Percentiles rank a stretch among this genome's conserved stretches.
Evolutionary conservation across 2,329 filamentous ascomycete species (phyloP).

Genomic region (Talaromyces pinophilus): DNA sequence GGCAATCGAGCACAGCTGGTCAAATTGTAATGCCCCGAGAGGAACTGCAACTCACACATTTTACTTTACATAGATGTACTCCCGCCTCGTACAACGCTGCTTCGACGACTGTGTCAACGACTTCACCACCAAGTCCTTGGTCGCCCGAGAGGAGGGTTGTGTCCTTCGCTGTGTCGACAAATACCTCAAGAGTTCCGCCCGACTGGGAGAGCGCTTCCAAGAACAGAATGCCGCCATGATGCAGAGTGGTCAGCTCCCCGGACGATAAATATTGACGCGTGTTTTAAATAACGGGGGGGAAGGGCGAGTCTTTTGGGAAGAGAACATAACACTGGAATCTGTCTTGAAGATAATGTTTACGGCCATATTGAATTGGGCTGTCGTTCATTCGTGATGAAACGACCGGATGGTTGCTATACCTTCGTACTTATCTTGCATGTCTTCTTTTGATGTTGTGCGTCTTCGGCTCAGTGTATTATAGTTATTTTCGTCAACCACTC

Average conservation of each 20-base stretch:
- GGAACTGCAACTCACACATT: not conserved
- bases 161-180: slow-evolving; percentile 95
- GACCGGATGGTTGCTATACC: slow-evolving; percentile 2
- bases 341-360: not conserved
- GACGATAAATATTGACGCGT: slow-evolving; percentile 32
- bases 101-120: slow-evolving; percentile 97
- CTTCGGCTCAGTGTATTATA: slow-evolving; percentile 17
- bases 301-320: too few relatives aligned
- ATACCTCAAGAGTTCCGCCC: slow-evolving; percentile 86
- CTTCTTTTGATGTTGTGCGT: slow-evolving; percentile 3
- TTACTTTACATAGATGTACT: slow-evolving; percentile 61
- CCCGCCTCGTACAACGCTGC: slow-evolving; percentile 64
- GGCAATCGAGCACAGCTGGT: not conserved
- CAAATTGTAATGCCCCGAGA: not conserved
- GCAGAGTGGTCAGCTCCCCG: slow-evolving; percentile 57
- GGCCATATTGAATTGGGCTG: not conserved
- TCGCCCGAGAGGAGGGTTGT: slow-evolving; percentile 84
- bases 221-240: slow-evolving; percentile 70
- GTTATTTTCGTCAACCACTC: slow-evolving; percentile 14
- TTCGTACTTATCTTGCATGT: not conserved
- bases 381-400: not conserved
- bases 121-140: slow-evolving; percentile 95
- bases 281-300: not conserved
- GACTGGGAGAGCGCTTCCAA: slow-evolving; percentile 87
- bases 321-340: not conserved